These are phyloP conservation scores for Moniliella sp. DNA, from an alignment of 1,284 basidiomycete genomes.

Conservation along the genomic window DNA sequence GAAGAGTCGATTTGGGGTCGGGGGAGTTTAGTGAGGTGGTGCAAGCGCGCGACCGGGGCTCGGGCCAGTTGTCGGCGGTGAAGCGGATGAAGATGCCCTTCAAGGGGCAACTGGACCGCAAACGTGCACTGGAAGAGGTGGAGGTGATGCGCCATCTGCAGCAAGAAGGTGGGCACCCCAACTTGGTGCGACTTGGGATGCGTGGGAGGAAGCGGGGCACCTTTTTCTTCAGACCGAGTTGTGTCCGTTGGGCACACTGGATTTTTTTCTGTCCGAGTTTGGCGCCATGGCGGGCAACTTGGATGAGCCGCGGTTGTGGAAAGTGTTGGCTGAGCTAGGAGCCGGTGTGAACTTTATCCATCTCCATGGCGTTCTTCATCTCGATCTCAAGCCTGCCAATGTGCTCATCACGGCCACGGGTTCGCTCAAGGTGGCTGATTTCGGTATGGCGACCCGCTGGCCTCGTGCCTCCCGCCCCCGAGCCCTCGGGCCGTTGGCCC, in stretches of 20 bases:
- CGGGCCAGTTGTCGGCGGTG: slow-evolving; percentile 54
- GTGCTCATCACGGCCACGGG: slow-evolving; percentile 75
- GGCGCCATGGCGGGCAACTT: slow-evolving; percentile 57
- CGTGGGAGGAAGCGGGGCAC: slow-evolving; percentile 82
- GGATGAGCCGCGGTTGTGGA: slow-evolving; percentile 88
- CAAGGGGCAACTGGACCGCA: slow-evolving; percentile 63
- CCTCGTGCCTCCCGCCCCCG: slow-evolving; percentile 13
- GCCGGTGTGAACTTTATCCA: slow-evolving; percentile 66
- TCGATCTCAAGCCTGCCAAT: slow-evolving; percentile 94
- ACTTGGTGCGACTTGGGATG: slow-evolving; percentile 77
- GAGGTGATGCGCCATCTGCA: slow-evolving; percentile 62
- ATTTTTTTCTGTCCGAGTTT: slow-evolving; percentile 76
- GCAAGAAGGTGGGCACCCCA: slow-evolving; percentile 40
- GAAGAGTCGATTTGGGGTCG: slow-evolving; percentile 63
- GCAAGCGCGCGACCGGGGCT: slow-evolving; percentile 56
- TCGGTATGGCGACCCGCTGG: slow-evolving; percentile 44
- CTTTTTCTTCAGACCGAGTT: slow-evolving; percentile 85
- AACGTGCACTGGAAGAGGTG: slow-evolving; percentile 77
- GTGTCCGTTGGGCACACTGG: slow-evolving; percentile 74
- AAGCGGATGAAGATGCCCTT: slow-evolving; percentile 77
- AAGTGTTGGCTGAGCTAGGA: slow-evolving; percentile 72
- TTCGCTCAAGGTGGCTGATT: slow-evolving; percentile 88
- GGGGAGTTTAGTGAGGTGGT: slow-evolving; percentile 87
- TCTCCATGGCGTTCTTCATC: slow-evolving; percentile 64
- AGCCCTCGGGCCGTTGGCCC: too few species aligned